Evolutionary conservation across 139 green algal genomes (phyloP), one percentile per base, ranked within the genome.

Genomic region (Picochlorum sp.): DNA sequence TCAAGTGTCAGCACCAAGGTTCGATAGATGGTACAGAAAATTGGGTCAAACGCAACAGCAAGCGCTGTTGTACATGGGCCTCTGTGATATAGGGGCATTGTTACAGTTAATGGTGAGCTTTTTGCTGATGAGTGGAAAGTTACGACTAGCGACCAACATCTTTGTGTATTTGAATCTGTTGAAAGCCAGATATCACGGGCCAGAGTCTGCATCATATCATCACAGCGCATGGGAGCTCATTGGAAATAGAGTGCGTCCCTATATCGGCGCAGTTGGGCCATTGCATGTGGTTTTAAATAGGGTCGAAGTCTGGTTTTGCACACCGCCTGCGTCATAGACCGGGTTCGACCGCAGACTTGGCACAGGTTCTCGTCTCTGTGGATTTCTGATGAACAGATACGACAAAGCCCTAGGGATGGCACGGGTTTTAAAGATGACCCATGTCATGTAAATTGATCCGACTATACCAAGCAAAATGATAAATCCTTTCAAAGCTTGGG

Each of bases 401-500:
- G 34, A 41, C 7, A 41, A 11, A 14, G 34, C 34, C 34, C 34
- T 41, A 14, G 34, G 34, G 34, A 41, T 41, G 34, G 34, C 34
- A 41, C 34, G 34, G 34, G 34, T 41, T 41, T 41, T 41, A 13
- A 41, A 13, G 8, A 41, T 41, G 34, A 41, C 34, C 34, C 34
- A 41, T 41, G 34, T 41, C 34, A 41, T 41, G 34, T 41, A 54
- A 8, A 54, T 21, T 26, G n/a, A 54, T 54, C 4, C n/a, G 2
- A 59, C n/a, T 8, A 59, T 59, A 32, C 21, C 18, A 16, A 59
- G 20, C n/a, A 59, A 37, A 10, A 34, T 14, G 6, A 16, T 20
- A 18, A 32, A 34, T 21, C n/a, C 61, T 56, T 59, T 15, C 4
- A 54, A 50, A 20, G 71, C 21, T n/a, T 56, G 62, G 3, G 4